Evolutionary conservation across 2,329 filamentous ascomycete species (phyloP), one percentile per base, ranked within the genome.

Genomic region (Cladosporium sp.): DNA sequence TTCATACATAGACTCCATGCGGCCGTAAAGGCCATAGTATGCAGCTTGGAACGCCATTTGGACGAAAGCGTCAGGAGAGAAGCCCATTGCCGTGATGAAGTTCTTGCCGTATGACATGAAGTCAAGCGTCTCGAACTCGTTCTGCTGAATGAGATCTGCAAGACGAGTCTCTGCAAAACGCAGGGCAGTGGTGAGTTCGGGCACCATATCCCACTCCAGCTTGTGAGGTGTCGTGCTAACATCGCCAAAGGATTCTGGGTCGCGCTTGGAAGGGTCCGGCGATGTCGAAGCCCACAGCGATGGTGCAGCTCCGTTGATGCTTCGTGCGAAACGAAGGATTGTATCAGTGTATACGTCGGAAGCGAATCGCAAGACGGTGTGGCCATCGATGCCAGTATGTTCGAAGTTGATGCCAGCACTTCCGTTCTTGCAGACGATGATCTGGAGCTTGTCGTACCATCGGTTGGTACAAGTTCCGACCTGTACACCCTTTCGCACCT

Each of bases 31-130:
- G 1, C 95, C 95, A 74, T 97, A 99, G 81, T 99, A 98, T 1
- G 95, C 94, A 5, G 94, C 94, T 78, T 99, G 95, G 81, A 97
- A 97, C 0, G 95, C 95, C 94, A 99, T 98, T 78, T 99, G 95
- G 23, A 99, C 91, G 76, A 97, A 99, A 0, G 95, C 95, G 76
- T 98, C 95, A 0, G 95, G 94, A 0, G 94, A 98, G 79, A 98
- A 96, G 8, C 94, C 94, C 89, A 96, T 96, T 0, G 91, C 92
- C 0, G 93, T 98, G 79, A 99, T 97, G 76, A 97, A 97, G 78
- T 95, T 97, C 83, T 97, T 97, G 70, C 95, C 95, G 72, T 96
- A 99, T 26, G 89, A 87, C 58, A 83, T 81, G 72, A 98, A 98
- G 71, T 98, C 94, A 5, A 98, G 84, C 14, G 93, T 96, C 68